Percentiles rank a stretch among this genome's conserved stretches.
These are phyloP conservation scores for Penicillium sp. DNA, from an alignment of 2,329 filamentous ascomycete genomes.

Conservation along the genomic window DNA sequence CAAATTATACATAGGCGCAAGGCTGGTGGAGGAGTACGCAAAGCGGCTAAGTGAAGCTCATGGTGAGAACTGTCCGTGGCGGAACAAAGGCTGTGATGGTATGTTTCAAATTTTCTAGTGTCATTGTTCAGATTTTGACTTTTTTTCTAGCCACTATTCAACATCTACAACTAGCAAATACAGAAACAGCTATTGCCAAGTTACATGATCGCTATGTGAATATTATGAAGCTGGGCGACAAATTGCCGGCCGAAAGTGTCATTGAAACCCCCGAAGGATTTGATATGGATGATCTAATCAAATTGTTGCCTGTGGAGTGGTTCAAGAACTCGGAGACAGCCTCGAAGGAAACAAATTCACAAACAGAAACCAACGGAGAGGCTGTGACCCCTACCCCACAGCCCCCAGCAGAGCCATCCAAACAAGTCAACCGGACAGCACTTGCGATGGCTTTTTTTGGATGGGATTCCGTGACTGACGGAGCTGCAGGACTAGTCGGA, in stretches of 20 bases:
- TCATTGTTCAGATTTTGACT: constrained; percentile 15
- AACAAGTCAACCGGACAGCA: constrained; percentile 59
- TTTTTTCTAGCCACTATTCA: constrained; percentile 59
- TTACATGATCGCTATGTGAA: constrained; percentile 66
- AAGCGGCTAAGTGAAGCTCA: constrained; percentile 74
- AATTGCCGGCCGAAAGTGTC: constrained; percentile 33
- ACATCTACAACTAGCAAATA: constrained; percentile 64
- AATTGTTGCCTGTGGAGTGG: constrained; percentile 30
- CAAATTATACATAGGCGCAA: constrained; percentile 48
- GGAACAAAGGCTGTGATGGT: constrained; percentile 84
- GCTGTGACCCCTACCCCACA: constrained; percentile 2
- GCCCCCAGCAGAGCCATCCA: constrained; percentile 10
- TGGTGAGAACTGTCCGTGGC: constrained; percentile 81
- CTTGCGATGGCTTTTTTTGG: constrained; percentile 71
- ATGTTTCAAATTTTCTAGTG: constrained; percentile 17
- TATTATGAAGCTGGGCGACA: constrained; percentile 40
- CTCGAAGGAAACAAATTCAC: not conserved
- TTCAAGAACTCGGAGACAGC: constrained; percentile 15
- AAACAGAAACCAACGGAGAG: not conserved
- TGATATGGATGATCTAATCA: constrained; percentile 32
- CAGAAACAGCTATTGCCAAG: constrained; percentile 57
- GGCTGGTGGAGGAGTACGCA: constrained; percentile 73
- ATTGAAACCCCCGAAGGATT: constrained; percentile 34
- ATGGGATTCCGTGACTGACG: constrained; percentile 62
- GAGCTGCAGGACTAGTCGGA: constrained; percentile 63